Base-by-base conservation (phyloP, 495 filamentous ascomycete species). In the Penicillium antarcticum region DNA sequence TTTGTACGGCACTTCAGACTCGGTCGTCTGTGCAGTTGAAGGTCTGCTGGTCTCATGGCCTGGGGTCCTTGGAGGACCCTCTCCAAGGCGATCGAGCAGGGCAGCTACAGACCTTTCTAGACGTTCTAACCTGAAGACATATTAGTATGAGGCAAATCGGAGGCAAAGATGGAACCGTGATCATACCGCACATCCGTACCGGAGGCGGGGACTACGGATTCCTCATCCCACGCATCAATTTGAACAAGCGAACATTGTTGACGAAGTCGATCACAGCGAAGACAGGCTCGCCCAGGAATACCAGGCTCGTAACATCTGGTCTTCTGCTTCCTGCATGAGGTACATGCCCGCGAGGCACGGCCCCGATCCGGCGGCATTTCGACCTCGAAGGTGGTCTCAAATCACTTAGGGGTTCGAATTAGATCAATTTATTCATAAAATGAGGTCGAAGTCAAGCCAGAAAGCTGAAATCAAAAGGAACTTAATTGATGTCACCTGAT, bases 351-450 rank as follows among this genome's bases (percentile, higher is more conserved):
- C 4, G 74, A 77, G 35, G 74, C 74, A 16, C 73, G 65, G 37
- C 74, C 71, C 45, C 66, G 62, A 56, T 73, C 68, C 37, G 71
- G 66, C 35, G 71, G 72, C 74, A 77, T 75, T 36, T 50, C 45
- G 29, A 48, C 19, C 47, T 31, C 35, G 34, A 29, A 17, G 12
- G 5, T 17, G n/a, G 11, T 7, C 26, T 29, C 26, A 8, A 8
- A 29, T 29, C 5, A 9, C 26, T 7, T 7, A 29, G 26, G 26
- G 26, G 9, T 29, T 29, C 8, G 3, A 29, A 29, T 7, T 4
- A 29, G 26, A 29, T 7, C 6, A 12, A 23, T 31, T 18, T 0
- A 11, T n/a, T 18, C 33, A 33, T 38, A 5, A 1, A 32, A 31
- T 47, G 8, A 17, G 26, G 13, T 26, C 18, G 17, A 21, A 12